Percentiles rank a stretch among this genome's conserved stretches.
These are phyloP conservation scores for Penicillium salamii DNA, from an alignment of 495 filamentous ascomycete genomes.

Conservation along the genomic window DNA sequence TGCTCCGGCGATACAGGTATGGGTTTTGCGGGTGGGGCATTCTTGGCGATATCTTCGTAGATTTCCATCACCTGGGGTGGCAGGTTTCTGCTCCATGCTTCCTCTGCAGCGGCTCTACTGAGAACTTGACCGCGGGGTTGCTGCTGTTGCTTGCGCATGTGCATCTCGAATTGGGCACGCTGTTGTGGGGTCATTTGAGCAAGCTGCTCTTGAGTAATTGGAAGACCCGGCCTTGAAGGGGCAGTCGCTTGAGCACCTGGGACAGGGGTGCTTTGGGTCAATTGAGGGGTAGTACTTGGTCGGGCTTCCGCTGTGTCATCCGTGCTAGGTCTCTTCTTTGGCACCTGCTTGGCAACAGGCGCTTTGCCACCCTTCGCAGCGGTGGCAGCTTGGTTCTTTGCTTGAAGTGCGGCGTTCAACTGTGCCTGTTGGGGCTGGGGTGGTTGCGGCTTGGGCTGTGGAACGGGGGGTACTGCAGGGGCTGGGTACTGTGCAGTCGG, in stretches of 20 bases:
- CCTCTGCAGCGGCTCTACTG: constrained; percentile 33
- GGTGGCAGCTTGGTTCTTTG: constrained; percentile 22
- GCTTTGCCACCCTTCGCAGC: constrained; percentile 27
- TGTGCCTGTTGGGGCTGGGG: constrained; percentile 23
- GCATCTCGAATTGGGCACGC: constrained; percentile 38
- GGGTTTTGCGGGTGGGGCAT: constrained; percentile 25
- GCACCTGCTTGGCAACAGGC: constrained; percentile 30
- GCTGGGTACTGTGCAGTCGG: constrained; percentile 35
- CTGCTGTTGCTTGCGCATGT: constrained; percentile 34
- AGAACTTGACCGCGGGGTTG: constrained; percentile 25
- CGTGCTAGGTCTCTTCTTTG: constrained; percentile 56
- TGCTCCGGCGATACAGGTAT: constrained; percentile 40
- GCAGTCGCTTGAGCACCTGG: constrained; percentile 16
- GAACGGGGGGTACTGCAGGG: constrained; percentile 18
- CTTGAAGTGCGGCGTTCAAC: constrained; percentile 9
- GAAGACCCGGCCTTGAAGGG: constrained; percentile 32
- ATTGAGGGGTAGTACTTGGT: constrained; percentile 41
- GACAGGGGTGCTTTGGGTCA: constrained; percentile 27
- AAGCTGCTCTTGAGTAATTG: constrained; percentile 50
- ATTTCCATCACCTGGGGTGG: constrained; percentile 37
- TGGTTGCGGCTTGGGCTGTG: constrained; percentile 24
- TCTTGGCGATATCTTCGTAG: constrained; percentile 39
- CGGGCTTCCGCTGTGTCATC: constrained; percentile 58
- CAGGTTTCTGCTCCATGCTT: constrained; percentile 36
- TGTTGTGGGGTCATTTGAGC: constrained; percentile 51